phyloP scores from a whole-genome alignment of 2,329 filamentous ascomycete species.

The Talaromyces sp. region DNA sequence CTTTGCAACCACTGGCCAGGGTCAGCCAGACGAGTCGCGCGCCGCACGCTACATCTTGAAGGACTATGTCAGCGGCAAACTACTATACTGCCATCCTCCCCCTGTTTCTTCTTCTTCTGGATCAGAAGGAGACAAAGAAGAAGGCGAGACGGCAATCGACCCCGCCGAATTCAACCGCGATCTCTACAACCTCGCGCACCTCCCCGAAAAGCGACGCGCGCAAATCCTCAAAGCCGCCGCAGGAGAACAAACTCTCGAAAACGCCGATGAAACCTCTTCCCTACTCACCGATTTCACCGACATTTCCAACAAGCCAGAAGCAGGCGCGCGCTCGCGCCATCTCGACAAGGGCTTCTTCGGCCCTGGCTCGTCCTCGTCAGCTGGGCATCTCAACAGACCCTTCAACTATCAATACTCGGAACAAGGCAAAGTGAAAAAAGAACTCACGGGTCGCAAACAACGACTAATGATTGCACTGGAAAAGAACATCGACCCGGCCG shows the following conservation, averaged over 20 bases:
- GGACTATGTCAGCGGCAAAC: constrained; percentile 94
- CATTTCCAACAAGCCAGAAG: constrained; percentile 44
- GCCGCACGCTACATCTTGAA: constrained; percentile 87
- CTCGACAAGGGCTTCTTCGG: constrained; percentile 91
- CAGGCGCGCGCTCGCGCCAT: constrained; percentile 69
- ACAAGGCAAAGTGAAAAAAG: constrained; percentile 71
- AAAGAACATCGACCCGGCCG: constrained; percentile 75
- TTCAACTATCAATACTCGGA: constrained; percentile 88
- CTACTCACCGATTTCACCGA: not conserved
- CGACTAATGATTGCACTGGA: constrained; percentile 74
- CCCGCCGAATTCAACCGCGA: constrained; percentile 76
- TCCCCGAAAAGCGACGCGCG: constrained; percentile 74
- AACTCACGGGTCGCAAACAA: constrained; percentile 77
- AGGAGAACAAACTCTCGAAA: constrained; percentile 28
- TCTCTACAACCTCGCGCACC: constrained; percentile 75
- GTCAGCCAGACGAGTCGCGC: constrained; percentile 87
- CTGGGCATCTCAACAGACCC: constrained; percentile 67
- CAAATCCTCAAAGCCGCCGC: constrained; percentile 46
- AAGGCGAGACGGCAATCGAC: constrained; percentile 50
- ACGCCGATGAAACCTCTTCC: constrained; percentile 4
- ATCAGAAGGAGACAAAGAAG: constrained; percentile 31
- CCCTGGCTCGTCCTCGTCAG: constrained; percentile 50
- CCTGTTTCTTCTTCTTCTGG: constrained; percentile 47
- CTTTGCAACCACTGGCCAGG: constrained; percentile 82
- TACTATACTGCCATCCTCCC: constrained; percentile 86